Evolutionary conservation across 2,329 filamentous ascomycete genomes (phyloP).

Genomic region (Colletotrichum tofieldiae): DNA sequence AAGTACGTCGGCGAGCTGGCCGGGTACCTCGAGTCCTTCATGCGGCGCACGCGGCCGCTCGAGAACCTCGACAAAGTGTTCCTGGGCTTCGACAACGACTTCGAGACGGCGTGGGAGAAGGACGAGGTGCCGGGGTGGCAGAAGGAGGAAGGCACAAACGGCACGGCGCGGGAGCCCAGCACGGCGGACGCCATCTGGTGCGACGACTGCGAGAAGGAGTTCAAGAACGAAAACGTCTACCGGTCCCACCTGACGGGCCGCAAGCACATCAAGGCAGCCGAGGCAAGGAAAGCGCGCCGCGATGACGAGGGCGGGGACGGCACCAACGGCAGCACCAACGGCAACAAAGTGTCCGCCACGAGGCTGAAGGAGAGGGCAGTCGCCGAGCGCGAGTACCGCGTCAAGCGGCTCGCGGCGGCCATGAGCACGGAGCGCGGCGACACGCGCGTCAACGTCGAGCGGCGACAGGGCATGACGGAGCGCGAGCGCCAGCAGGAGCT

Average conservation of each 20-base stretch:
- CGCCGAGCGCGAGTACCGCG: slow-evolving; percentile 88
- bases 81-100: slow-evolving; percentile 83
- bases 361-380: slow-evolving; percentile 90
- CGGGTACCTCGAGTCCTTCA: slow-evolving; percentile 89
- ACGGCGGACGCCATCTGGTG: slow-evolving; percentile 85
- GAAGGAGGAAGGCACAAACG: slow-evolving; percentile 62
- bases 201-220: slow-evolving; percentile 92
- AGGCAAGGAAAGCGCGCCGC: slow-evolving; percentile 70
- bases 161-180: slow-evolving; percentile 52
- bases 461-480: slow-evolving; percentile 97
- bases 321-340: slow-evolving; percentile 48
- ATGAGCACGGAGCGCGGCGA: slow-evolving; percentile 92
- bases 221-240: slow-evolving; percentile 96
- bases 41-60: slow-evolving; percentile 86
- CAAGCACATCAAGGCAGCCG: slow-evolving; percentile 91
- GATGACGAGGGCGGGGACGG: slow-evolving; percentile 54
- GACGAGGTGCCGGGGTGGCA: slow-evolving; percentile 87
- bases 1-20: slow-evolving; percentile 86
- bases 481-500: slow-evolving; percentile 94
- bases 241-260: slow-evolving; percentile 90
- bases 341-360: slow-evolving; percentile 56
- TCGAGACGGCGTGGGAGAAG: slow-evolving; percentile 85
- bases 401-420: slow-evolving; percentile 83
- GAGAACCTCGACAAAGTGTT: slow-evolving; percentile 89
- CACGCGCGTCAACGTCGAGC: slow-evolving; percentile 94